Conservation (phyloP, 495 filamentous ascomycete genomes). For the Podospora conica region DNA sequence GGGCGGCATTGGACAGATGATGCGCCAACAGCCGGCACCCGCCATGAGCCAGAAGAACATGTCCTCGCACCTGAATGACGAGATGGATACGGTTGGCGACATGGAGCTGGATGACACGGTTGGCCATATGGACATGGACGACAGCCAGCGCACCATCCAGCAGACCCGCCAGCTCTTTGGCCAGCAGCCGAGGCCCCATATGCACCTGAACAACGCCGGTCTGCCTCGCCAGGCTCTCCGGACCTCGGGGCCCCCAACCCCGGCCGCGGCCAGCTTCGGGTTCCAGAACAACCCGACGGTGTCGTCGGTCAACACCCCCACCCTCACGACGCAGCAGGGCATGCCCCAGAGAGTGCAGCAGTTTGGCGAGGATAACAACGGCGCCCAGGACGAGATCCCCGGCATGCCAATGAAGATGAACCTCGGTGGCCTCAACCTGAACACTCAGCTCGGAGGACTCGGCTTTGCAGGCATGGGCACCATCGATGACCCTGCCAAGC, state of each 20-base stretch:
- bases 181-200: slow-evolving; percentile 64
- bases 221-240: slow-evolving; percentile 76
- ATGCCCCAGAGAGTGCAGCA: slow-evolving; percentile 39
- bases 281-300: slow-evolving; percentile 94
- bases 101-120: slow-evolving; percentile 95
- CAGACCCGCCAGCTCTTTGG: slow-evolving; percentile 58
- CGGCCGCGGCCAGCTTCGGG: slow-evolving; percentile 62
- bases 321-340: slow-evolving; percentile 58
- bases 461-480: slow-evolving; percentile 41
- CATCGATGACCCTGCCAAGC: slow-evolving; percentile 94
- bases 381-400: slow-evolving; percentile 51
- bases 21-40: slow-evolving; percentile 36
- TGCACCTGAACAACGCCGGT: slow-evolving; percentile 61
- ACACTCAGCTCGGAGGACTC: slow-evolving; percentile 36
- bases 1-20: slow-evolving; percentile 41
- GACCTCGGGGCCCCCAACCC: slow-evolving; percentile 79
- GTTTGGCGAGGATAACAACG: slow-evolving; percentile 44
- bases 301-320: slow-evolving; percentile 95
- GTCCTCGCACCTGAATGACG: slow-evolving; percentile 47
- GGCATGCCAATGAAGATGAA: slow-evolving; percentile 56
- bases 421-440: slow-evolving; percentile 45
- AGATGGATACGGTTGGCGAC: slow-evolving; percentile 83
- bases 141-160: slow-evolving; percentile 56
- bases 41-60: slow-evolving; percentile 24
- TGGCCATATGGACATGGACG: slow-evolving; percentile 54